These are phyloP conservation scores for Suillus tomentosus DNA, from an alignment of 768 basidiomycete genomes.

Conservation along the genomic window DNA sequence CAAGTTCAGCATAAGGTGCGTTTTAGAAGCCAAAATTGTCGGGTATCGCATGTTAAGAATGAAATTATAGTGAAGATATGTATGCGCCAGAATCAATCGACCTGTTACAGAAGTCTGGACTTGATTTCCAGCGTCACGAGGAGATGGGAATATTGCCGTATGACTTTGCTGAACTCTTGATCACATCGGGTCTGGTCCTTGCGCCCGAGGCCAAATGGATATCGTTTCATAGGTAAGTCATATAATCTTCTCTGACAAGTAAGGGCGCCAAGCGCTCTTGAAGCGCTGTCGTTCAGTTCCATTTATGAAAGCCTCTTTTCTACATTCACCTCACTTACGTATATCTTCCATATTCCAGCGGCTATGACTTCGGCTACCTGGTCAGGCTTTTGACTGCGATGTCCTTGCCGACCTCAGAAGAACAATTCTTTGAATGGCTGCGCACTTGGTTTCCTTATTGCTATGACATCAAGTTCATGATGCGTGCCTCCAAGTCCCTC, in stretches of 20 bases:
- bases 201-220: constrained; percentile 92
- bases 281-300: neutral
- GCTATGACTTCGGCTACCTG: constrained; percentile 99
- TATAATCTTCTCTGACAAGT: neutral
- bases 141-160: constrained; percentile 91
- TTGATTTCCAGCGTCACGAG: constrained; percentile 93
- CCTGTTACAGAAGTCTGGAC: constrained; percentile 89
- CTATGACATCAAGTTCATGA: constrained; percentile 97
- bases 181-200: constrained; percentile 93
- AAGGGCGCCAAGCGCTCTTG: neutral
- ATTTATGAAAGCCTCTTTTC: neutral
- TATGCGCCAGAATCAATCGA: constrained; percentile 98
- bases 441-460: constrained; percentile 93
- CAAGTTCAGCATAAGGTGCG: constrained; percentile 82
- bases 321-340: neutral
- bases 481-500: constrained; percentile 80
- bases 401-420: constrained; percentile 87
- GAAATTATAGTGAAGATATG: constrained; percentile 83
- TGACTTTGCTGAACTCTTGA: constrained; percentile 95
- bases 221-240: constrained; percentile 90
- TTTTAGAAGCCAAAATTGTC: neutral
- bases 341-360: constrained; percentile 49
- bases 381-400: constrained; percentile 88
- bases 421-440: constrained; percentile 85
- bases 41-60: neutral